A percentile compares a stretch with the other conserved stretches of the same genome.
Conservation (phyloP, 805 yeast genomes). For the Saccharomycopsis vini region DNA sequence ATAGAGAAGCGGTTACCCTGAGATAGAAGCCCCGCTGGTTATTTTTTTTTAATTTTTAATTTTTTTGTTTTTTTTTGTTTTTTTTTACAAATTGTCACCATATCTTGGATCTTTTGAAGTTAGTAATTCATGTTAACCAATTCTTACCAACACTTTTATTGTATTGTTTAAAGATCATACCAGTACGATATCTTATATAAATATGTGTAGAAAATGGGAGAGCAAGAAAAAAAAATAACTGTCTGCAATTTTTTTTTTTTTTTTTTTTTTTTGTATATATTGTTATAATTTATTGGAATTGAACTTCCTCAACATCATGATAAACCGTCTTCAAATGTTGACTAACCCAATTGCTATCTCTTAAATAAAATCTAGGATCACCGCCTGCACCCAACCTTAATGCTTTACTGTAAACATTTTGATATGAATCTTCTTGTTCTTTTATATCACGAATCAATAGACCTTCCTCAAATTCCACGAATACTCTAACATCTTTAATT, state of each 20-base stretch:
- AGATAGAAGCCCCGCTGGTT: no score
- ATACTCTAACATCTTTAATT: conserved; percentile 77
- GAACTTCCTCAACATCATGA: conserved; percentile 28
- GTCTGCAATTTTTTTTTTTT: neutral
- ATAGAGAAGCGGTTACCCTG: no score
- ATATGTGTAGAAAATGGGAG: no score
- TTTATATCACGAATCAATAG: conserved; percentile 69
- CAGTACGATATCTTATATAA: no score
- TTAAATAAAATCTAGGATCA: conserved; percentile 58
- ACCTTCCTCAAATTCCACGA: conserved; percentile 62
- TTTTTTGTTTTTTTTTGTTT: no score
- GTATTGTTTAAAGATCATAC: no score
- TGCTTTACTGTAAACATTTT: conserved; percentile 31
- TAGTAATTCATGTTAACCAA: no score
- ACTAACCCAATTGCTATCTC: conserved; percentile 86
- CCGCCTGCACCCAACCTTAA: conserved; percentile 8
- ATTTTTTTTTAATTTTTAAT: no score
- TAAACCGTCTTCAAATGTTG: conserved; percentile 43
- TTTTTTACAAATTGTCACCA: no score
- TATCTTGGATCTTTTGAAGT: no score
- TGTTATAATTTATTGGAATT: conserved; percentile 15
- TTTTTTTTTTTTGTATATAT: neutral
- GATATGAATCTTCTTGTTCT: conserved; percentile 52
- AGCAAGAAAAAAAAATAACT: no score
- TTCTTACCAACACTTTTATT: no score